Conservation (phyloP, 768 basidiomycete genomes). For the Rhodotorula toruloides region DNA sequence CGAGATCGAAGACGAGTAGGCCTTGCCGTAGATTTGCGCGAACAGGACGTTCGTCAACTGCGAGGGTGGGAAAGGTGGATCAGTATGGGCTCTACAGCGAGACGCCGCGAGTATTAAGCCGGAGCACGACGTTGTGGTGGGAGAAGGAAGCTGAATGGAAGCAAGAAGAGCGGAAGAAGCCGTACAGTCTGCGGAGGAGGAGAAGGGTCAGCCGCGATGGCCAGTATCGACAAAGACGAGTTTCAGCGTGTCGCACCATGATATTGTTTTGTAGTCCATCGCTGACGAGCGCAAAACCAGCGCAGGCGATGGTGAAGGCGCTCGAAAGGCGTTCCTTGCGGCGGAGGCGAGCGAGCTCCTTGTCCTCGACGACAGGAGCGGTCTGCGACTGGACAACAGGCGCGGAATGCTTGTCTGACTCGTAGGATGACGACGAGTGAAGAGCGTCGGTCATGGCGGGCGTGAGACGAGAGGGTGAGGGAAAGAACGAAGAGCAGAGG, state of each 20-base stretch:
- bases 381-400: not conserved
- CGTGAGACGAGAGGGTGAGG: not conserved
- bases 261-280: conserved; percentile 52
- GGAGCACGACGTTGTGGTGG: not conserved
- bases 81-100: not conserved
- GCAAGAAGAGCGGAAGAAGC: not conserved
- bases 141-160: conserved; percentile 11
- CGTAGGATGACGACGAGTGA: not conserved
- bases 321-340: conserved; percentile 53
- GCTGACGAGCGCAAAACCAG: conserved; percentile 62
- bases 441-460: not conserved
- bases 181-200: not conserved
- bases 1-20: conserved; percentile 59
- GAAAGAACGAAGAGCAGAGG: not conserved
- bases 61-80: not conserved
- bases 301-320: conserved; percentile 61
- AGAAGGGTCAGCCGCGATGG: no score
- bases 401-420: not conserved
- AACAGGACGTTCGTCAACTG: conserved; percentile 59
- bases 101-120: not conserved
- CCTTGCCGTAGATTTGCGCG: conserved; percentile 59
- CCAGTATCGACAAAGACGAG: no score
- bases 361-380: no score
- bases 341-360: not conserved
- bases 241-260: not conserved